Base-by-base conservation (phyloP, 257 asterid genomes). In the Nicotiana undulata region DNA sequence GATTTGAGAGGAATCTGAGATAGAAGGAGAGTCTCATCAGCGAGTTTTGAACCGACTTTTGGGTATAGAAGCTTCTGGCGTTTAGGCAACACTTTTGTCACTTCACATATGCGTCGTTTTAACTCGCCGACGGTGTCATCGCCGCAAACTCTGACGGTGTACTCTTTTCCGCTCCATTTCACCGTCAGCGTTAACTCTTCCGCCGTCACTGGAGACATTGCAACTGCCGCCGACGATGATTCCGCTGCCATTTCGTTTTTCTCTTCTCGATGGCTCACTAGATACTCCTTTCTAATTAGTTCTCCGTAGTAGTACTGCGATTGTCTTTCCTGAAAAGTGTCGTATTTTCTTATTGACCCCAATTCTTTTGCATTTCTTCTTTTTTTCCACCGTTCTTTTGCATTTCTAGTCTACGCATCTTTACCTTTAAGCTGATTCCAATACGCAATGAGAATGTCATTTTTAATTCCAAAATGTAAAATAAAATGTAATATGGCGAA, bases 21-120 rank as follows among this genome's bases (percentile, higher is more conserved):
- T 75, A 95, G 91, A 16, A 95, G 91, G 37, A 88, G 81, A 55
- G 96, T 85, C 75, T 95, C 97, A 63, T 95, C 93, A 83, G 97
- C 88, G 79, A 95, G 92, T 86, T 95, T 95, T 78, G 96, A 87
- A 72, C 92, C 98, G 7, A 89, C 89, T 85, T 93, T 95, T 18
- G 98, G 99, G 86, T 95, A 95, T 53, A 95, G 93, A 86, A 95
- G 99, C 85, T 92, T 95, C 84, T 95, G 99, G 61, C 99, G 88
- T 82, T 93, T 92, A 76, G 99, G 98, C 64, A 95, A 89, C 82
- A 95, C 99, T 51, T 86, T 90, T 10, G 97, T 95, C 56, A 59
- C 93, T 90, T 91, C 97, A 82, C 96, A 90, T 80, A 93, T 93
- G 15, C 97, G 92, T 22, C 97, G 90, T 89, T 95, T 95, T 46